Evolutionary conservation across 2,329 filamentous ascomycete genomes (phyloP), one percentile per base, ranked within the genome.

Genomic region (Pyricularia sp.): DNA sequence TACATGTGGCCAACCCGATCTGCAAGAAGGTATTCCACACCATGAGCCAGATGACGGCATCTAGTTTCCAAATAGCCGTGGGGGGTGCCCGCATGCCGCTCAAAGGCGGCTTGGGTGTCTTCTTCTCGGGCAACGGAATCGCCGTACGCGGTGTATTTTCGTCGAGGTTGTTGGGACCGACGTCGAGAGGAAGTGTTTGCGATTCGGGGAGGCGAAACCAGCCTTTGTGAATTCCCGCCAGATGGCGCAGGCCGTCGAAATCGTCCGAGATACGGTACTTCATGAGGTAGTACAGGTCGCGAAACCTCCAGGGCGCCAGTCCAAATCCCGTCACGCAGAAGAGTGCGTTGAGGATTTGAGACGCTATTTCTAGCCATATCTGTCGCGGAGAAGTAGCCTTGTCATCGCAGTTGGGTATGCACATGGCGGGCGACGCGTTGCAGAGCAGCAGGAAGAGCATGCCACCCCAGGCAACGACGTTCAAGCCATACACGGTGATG

Each of bases 291-390:
- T 90, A 95, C 11, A 93, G 79, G 76, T 97, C 93, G 36, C 93
- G 84, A 73, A 94, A 91, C 36, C 93, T 86, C 93, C 92, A 97
- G 0, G 93, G 93, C 1, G 91, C 89, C 14, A 95, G 83, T 0
- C 93, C 93, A 72, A 96, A 94, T 0, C 90, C 92, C 1, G 92
- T 94, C 7, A 96, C 89, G 78, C 92, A 95, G 83, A 97, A 97
- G 0, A 97, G 85, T 0, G 85, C 90, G 74, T 93, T 96, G 26
- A 94, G 80, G 70, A 97, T 90, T 76, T 97, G 93, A 1, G 90
- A 92, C 77, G 93, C 91, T 74, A 88, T 90, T 78, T 97, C 93
- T 72, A 97, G 87, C 93, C 93, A 97, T 70, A 89, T 89, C 25
- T 90, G 84, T n/a, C 92, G 87, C 1, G 92, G 88, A 0, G 91